Evolutionary conservation across 192 early-diverging fungal genomes (phyloP).

Genomic region (Cetraspora pellucida): DNA sequence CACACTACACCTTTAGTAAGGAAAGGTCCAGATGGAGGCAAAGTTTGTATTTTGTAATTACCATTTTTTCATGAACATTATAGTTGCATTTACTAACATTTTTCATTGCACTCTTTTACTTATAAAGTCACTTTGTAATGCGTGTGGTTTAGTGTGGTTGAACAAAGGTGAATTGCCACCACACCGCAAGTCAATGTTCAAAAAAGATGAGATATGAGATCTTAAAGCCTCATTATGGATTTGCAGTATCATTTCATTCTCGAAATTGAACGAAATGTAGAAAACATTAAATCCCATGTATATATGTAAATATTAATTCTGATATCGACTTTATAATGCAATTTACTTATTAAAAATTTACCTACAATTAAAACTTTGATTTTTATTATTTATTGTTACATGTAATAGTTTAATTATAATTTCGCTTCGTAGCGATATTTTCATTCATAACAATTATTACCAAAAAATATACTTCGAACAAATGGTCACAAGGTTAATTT

Average conservation of each 20-base stretch:
- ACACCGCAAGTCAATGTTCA: slow-evolving; percentile 42
- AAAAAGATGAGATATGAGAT: neutral
- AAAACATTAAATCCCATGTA: neutral
- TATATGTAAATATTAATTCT: no score
- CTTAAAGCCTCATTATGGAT: no score
- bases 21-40: slow-evolving; percentile 46
- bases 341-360: slow-evolving; percentile 22
- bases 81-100: neutral
- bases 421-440: no score
- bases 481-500: no score
- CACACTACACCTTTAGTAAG: slow-evolving; percentile 42
- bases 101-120: neutral
- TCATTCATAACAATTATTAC: no score
- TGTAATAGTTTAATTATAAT: no score
- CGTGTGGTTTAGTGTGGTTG: slow-evolving; percentile 42
- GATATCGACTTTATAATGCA: no score
- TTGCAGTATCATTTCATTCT: no score
- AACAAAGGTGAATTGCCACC: slow-evolving; percentile 39
- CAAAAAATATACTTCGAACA: no score
- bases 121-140: slow-evolving; percentile 43
- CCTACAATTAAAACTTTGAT: no score
- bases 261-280: no score
- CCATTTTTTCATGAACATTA: neutral
- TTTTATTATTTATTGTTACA: no score
- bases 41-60: slow-evolving; percentile 13